phyloP scores from a whole-genome alignment of 2,329 filamentous ascomycete species.

The Aspergillus tanneri region DNA sequence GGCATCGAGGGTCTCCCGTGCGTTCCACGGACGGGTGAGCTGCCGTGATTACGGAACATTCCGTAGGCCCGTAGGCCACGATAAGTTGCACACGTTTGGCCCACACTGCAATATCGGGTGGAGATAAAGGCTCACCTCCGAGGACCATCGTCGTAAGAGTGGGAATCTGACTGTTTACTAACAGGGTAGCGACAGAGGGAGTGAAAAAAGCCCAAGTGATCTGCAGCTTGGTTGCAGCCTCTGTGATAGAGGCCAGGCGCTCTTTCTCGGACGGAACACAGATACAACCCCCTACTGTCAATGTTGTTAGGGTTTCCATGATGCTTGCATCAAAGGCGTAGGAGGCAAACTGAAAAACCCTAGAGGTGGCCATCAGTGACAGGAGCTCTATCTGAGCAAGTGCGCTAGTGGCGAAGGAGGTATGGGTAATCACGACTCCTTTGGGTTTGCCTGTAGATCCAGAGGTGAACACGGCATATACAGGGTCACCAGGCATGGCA shows the following conservation, averaged over 20 bases:
- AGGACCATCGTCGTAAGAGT: neutral
- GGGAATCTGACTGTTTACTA: neutral
- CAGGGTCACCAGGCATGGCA: neutral
- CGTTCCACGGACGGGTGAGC: neutral
- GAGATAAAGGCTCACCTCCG: neutral
- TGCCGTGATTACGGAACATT: neutral
- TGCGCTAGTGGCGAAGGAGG: neutral
- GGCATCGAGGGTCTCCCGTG: neutral
- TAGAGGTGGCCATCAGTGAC: constrained; percentile 38
- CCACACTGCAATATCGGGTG: neutral
- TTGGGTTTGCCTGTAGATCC: constrained; percentile 8
- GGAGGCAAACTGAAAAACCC: constrained; percentile 32
- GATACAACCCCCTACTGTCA: constrained; percentile 5
- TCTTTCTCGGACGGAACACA: constrained; percentile 10
- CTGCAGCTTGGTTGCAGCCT: neutral
- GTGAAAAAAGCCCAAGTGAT: constrained; percentile 4
- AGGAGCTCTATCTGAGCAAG: neutral
- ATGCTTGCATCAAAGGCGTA: constrained; percentile 44
- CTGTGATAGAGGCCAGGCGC: neutral
- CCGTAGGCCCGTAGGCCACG: constrained; percentile 1
- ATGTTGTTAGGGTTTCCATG: constrained; percentile 33
- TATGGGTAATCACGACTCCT: constrained; percentile 5
- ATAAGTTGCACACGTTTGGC: neutral
- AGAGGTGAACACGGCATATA: constrained; percentile 21
- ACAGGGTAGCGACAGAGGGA: neutral